Conservation (phyloP, 176 grass and related monocot genomes). For the Carex pumila region DNA sequence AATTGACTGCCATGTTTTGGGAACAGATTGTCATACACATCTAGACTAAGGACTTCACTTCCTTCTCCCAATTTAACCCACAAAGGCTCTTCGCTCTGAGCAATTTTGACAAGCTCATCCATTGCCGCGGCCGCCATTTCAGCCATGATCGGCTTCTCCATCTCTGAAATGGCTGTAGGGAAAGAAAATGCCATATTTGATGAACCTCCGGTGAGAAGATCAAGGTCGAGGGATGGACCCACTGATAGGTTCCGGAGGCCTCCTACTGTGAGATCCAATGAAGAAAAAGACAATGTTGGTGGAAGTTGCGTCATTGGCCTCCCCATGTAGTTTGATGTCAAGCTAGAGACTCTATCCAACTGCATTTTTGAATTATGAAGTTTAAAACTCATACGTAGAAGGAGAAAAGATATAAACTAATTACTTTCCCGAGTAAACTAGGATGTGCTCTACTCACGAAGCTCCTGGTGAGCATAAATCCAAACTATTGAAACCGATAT, state of each 20-base stretch:
- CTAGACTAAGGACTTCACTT: slow-evolving; percentile 41
- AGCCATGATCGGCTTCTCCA: slow-evolving; percentile 66
- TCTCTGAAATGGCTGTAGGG: slow-evolving; percentile 39
- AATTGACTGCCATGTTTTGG: slow-evolving; percentile 41
- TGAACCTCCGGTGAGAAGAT: slow-evolving; percentile 38
- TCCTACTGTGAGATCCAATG: slow-evolving; percentile 60
- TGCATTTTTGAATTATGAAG: slow-evolving; percentile 25
- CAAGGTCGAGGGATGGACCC: slow-evolving; percentile 58
- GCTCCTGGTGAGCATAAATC: too few relatives aligned
- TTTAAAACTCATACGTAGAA: not conserved
- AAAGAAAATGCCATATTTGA: slow-evolving; percentile 35
- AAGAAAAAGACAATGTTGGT: slow-evolving; percentile 32
- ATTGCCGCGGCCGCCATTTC: slow-evolving; percentile 55
- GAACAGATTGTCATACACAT: slow-evolving; percentile 61
- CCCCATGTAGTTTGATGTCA: slow-evolving; percentile 79
- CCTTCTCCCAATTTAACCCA: slow-evolving; percentile 48
- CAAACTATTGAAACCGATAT: too few relatives aligned
- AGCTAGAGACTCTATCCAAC: slow-evolving; percentile 66
- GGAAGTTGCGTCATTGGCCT: slow-evolving; percentile 73
- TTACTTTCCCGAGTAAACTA: too few relatives aligned
- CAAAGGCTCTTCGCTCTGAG: slow-evolving; percentile 52
- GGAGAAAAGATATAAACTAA: not conserved
- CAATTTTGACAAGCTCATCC: slow-evolving; percentile 74
- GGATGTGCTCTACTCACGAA: too few relatives aligned
- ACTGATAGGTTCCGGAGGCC: slow-evolving; percentile 9